These are phyloP conservation scores for Kazachstania africana DNA, from an alignment of 805 yeast genomes.

Conservation along the genomic window DNA sequence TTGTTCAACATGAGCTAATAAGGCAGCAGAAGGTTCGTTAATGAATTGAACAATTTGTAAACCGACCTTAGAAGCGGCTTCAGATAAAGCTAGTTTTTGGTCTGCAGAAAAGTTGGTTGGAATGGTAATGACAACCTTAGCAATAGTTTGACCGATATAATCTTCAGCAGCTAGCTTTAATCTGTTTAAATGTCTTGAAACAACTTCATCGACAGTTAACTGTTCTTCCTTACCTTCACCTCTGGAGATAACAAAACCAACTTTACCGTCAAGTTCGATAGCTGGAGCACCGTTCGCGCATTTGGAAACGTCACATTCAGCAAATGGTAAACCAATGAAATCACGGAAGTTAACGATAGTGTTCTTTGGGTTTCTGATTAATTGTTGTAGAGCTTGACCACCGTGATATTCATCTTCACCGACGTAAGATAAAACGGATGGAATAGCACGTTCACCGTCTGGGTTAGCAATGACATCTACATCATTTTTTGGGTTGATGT, in stretches of 20 bases:
- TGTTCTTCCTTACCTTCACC: slow-evolving; percentile 40
- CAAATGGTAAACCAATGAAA: slow-evolving; percentile 66
- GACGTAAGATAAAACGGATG: slow-evolving; percentile 82
- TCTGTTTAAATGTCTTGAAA: slow-evolving; percentile 73
- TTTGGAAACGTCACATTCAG: slow-evolving; percentile 54
- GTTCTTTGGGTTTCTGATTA: slow-evolving; percentile 78
- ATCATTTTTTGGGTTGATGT: slow-evolving; percentile 68
- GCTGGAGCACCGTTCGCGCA: slow-evolving; percentile 43
- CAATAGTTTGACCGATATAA: slow-evolving; percentile 70
- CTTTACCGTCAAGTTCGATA: slow-evolving; percentile 40
- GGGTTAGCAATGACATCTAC: slow-evolving; percentile 98
- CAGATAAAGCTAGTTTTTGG: slow-evolving; percentile 54
- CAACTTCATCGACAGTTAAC: slow-evolving; percentile 63
- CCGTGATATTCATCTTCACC: slow-evolving; percentile 97
- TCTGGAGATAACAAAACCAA: slow-evolving; percentile 49
- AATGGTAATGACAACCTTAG: slow-evolving; percentile 77
- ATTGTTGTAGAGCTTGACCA: slow-evolving; percentile 85
- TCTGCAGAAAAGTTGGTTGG: slow-evolving; percentile 77
- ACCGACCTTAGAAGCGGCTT: slow-evolving; percentile 59
- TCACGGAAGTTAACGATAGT: slow-evolving; percentile 91
- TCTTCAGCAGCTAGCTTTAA: slow-evolving; percentile 85
- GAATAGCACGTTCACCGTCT: slow-evolving; percentile 96
- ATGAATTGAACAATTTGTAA: slow-evolving; percentile 75
- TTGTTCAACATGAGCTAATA: slow-evolving; percentile 64
- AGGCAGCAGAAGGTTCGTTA: slow-evolving; percentile 86